Conservation (phyloP, 2,329 filamentous ascomycete genomes). For the Fusarium mangiferae region DNA sequence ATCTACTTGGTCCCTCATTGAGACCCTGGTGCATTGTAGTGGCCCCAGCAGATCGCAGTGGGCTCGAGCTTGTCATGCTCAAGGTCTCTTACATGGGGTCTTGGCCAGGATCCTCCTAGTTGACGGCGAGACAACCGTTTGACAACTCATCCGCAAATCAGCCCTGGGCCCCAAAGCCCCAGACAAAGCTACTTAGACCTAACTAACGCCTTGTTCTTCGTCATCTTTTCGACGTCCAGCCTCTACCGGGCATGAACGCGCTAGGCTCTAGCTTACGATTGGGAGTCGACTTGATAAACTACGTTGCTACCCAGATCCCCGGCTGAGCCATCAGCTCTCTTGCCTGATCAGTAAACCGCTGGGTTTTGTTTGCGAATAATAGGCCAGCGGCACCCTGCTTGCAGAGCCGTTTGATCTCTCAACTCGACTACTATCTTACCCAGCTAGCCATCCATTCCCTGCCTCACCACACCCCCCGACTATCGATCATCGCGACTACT, state of each 20-base stretch:
- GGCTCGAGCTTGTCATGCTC: slow-evolving; percentile 55
- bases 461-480: slow-evolving; percentile 39
- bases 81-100: slow-evolving; percentile 50
- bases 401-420: slow-evolving; percentile 35
- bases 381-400: slow-evolving; percentile 44
- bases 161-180: slow-evolving; percentile 46
- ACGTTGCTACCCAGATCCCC: slow-evolving; percentile 43
- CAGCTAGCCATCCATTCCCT: slow-evolving; percentile 43
- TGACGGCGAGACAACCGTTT: slow-evolving; percentile 50
- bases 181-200: slow-evolving; percentile 43
- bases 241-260: slow-evolving; percentile 45
- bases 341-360: slow-evolving; percentile 43
- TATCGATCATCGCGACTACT: slow-evolving; percentile 41
- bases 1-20: slow-evolving; percentile 43
- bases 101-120: slow-evolving; percentile 55
- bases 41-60: slow-evolving; percentile 51
- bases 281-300: slow-evolving; percentile 46
- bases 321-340: slow-evolving; percentile 46
- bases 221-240: slow-evolving; percentile 43
- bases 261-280: slow-evolving; percentile 45
- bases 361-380: slow-evolving; percentile 43
- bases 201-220: slow-evolving; percentile 45
- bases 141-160: slow-evolving; percentile 50
- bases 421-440: slow-evolving; percentile 41
- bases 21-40: slow-evolving; percentile 55